A percentile compares a stretch with the other conserved stretches of the same genome.
Conservation (phyloP, 2,329 filamentous ascomycete species). For the Clarireedia hainanense region DNA sequence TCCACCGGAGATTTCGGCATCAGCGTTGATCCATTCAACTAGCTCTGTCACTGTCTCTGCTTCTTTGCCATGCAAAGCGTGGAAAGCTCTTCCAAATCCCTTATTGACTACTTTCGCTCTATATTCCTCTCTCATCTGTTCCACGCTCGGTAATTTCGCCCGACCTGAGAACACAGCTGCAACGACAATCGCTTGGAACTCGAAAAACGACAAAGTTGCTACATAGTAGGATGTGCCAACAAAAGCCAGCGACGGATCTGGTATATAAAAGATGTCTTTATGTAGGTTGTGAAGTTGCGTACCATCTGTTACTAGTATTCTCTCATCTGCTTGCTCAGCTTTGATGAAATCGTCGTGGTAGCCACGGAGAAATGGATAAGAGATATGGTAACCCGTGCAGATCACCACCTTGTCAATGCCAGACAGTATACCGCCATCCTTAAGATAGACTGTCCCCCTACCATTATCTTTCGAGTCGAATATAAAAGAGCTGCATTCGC, state of each 20-base stretch:
- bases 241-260: slow-evolving; percentile 38
- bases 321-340: slow-evolving; percentile 41
- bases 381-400: slow-evolving; percentile 62
- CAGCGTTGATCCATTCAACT: slow-evolving; percentile 6
- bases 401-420: slow-evolving; percentile 55
- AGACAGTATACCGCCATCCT: slow-evolving; percentile 42
- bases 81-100: slow-evolving; percentile 6
- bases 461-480: slow-evolving; percentile 29
- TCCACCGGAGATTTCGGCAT: background rate
- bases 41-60: background rate
- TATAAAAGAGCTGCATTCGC: slow-evolving; percentile 18
- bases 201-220: slow-evolving; percentile 42
- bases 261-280: slow-evolving; percentile 45
- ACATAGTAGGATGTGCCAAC: slow-evolving; percentile 40
- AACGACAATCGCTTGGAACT: slow-evolving; percentile 41
- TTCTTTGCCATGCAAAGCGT: background rate
- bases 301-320: slow-evolving; percentile 46
- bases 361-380: slow-evolving; percentile 53
- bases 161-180: slow-evolving; percentile 35
- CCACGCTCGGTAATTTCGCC: slow-evolving; percentile 29
- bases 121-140: slow-evolving; percentile 7
- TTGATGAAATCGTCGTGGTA: slow-evolving; percentile 34
- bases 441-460: slow-evolving; percentile 43
- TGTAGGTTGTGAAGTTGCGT: slow-evolving; percentile 40
- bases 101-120: slow-evolving; percentile 1